Evolutionary conservation across 495 filamentous ascomycete genomes (phyloP), one percentile per base, ranked within the genome.

Genomic region (Hypomontagnella submonticulosa): DNA sequence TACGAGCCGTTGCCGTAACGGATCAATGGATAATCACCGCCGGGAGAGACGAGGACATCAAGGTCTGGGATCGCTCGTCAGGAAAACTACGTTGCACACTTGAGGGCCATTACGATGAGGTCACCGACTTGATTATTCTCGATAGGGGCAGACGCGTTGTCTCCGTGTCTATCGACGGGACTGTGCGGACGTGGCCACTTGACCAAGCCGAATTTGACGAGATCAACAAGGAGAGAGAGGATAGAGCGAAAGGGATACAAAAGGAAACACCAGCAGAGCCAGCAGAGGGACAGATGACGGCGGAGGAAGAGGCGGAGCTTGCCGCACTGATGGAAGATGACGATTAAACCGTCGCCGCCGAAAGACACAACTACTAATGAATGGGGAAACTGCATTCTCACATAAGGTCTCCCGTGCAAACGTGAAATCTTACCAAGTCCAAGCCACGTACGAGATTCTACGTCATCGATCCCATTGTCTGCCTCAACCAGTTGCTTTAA

Each of bases 21-120:
- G 86, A 86, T 3, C 84, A 88, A n/a, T 93, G 90, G 89, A 84
- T 94, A n/a, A 79, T 96, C 16, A 97, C 93, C 0, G 93, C 88
- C 0, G 97, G 95, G 57, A 79, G 95, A 55, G 92, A 97, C 71
- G 95, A 99, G 76, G 87, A 96, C 58, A 83, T 99, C 47, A 89
- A 94, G 60, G 85, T 97, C 10, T 99, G 94, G 94, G 89, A 97
- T 72, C 71, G 75, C 38, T 40, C 79, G 67, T 91, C 84, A 47
- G 95, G 92, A 12, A 83, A 89, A 62, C 81, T 97, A 43, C 82
- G 90, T 66, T 89, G 91, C 70, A 84, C 85, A 2, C 92, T 94
- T 54, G 83, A 85, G 13, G 95, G 95, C 0, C 95, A 99, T 74
- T 97, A 86, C 73, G 92, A 98, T 66, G 95, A 97, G 71, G 89